These are phyloP conservation scores for Mycena galericulata DNA, from an alignment of 768 basidiomycete species.

Conservation along the genomic window DNA sequence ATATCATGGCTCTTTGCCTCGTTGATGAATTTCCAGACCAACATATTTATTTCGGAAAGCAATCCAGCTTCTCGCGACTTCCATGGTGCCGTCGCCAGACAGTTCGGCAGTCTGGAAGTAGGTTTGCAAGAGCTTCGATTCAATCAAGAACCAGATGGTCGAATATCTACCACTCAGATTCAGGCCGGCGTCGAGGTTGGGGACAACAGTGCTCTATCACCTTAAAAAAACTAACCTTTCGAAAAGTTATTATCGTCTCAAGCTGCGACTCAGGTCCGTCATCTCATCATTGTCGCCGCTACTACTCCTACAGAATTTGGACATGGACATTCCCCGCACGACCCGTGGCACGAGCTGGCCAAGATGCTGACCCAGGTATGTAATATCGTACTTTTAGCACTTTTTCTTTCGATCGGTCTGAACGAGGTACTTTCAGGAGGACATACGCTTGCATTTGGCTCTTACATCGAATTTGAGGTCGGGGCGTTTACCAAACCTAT, in stretches of 20 bases:
- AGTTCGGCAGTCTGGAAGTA: constrained; percentile 53
- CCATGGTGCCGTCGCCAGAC: constrained; percentile 48
- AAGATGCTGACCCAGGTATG: constrained; percentile 28
- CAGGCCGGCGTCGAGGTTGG: constrained; percentile 59
- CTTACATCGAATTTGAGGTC: constrained; percentile 21
- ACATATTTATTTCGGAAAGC: constrained; percentile 60
- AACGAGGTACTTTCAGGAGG: constrained; percentile 8
- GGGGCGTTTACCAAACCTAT: constrained; percentile 21
- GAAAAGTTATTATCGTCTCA: constrained; percentile 21
- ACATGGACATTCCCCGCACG: not conserved
- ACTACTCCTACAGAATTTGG: constrained; percentile 17
- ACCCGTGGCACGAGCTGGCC: constrained; percentile 30
- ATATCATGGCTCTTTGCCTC: not conserved
- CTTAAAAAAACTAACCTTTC: not conserved
- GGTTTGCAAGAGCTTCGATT: constrained; percentile 57
- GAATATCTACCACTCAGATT: constrained; percentile 57
- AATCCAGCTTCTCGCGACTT: constrained; percentile 51
- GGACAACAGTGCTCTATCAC: constrained; percentile 16
- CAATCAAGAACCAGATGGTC: constrained; percentile 55
- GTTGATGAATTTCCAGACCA: constrained; percentile 44
- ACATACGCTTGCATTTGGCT: constrained; percentile 27
- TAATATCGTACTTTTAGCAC: not conserved
- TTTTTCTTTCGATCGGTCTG: not conserved
- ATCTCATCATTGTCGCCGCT: constrained; percentile 33
- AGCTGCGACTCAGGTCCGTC: constrained; percentile 10